Evolutionary conservation across 2,329 filamentous ascomycete species (phyloP), one percentile per base, ranked within the genome.

Genomic region (Exophiala lecanii-corni): DNA sequence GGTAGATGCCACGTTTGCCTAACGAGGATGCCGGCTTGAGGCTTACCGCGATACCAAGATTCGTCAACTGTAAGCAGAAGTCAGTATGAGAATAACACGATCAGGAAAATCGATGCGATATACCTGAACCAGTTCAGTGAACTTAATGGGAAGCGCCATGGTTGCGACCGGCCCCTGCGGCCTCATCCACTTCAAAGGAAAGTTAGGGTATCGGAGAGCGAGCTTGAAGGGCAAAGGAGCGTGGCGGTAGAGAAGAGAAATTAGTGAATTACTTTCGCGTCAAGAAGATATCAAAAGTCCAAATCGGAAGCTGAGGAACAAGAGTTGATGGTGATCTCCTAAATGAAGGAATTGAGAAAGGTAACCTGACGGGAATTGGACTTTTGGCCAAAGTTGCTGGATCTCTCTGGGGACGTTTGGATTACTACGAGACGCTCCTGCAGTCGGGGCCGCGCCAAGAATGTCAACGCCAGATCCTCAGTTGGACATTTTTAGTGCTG

Each of bases 71-170:
- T 39, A 56, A 36, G 43, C 43, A 47, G n/a, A n/a, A n/a, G n/a
- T n/a, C n/a, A n/a, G n/a, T n/a, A n/a, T n/a, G n/a, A n/a, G n/a
- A n/a, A n/a, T n/a, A n/a, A n/a, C n/a, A n/a, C n/a, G 39, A 35
- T 20, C 23, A 17, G 16, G 18, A n/a, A n/a, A 35, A 10, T 32
- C 17, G 36, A 36, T 35, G 38, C 12, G 26, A 60, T 65, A 53
- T 69, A 83, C 80, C 75, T 89, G 86, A 67, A 91, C 78, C 62
- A 91, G 79, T 81, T 94, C 89, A 67, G 84, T 85, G 71, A 95
- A 94, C 75, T 88, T 89, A 73, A 95, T 94, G 62, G 86, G 88
- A 64, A 94, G 75, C 69, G 69, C 70, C 70, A 73, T 73, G 66
- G 63, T 70, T 68, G 66, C 62, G 49, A 62, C 49, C 45, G 51